Evolutionary conservation across 805 yeast species (phyloP), one percentile per base, ranked within the genome.

Genomic region (Candida odintsovae): DNA sequence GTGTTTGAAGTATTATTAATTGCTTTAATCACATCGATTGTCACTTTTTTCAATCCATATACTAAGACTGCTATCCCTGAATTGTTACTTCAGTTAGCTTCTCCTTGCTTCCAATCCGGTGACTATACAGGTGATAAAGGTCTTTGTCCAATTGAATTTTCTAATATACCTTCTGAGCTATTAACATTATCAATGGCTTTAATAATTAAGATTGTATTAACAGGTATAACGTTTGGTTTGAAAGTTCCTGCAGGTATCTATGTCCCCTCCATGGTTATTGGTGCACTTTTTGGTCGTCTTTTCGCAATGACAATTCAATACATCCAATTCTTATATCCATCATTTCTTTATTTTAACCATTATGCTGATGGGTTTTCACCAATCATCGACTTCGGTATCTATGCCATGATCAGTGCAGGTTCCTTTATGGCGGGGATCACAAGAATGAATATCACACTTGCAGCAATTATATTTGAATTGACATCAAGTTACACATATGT

Each of bases 191-290:
- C 54, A 0, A 55, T 56, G 50, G 83, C 82, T 3, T 64, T 78
- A 33, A 49, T 68, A 3, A 59, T 75, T 40, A 78, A 78, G 50
- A 50, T 72, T 1, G 46, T 69, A 3, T 60, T 78, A 26, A 79
- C 83, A 6, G 66, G 73, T 21, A 59, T 78, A 13, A 77, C 83
- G 0, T 77, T 77, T 59, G 85, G 85, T 1, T 58, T 78, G 43
- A 79, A 77, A 52, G 64, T 79, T 3, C 85, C 85, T 1, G 71
- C 78, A 40, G 85, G 85, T 6, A 73, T 80, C 13, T 80, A 79
- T 50, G 80, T 80, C 2, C 86, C 86, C 6, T 73, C 82, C 1
- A 79, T 80, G 85, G 80, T 77, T 1, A 68, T 75, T 20, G 86
- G 86, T 0, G 83, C 84, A 2, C 60, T 80, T 25, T 78, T 76